These are phyloP conservation scores for Pythium monospermum DNA, from an alignment of 352 stramenopile species.

Conservation along the genomic window DNA sequence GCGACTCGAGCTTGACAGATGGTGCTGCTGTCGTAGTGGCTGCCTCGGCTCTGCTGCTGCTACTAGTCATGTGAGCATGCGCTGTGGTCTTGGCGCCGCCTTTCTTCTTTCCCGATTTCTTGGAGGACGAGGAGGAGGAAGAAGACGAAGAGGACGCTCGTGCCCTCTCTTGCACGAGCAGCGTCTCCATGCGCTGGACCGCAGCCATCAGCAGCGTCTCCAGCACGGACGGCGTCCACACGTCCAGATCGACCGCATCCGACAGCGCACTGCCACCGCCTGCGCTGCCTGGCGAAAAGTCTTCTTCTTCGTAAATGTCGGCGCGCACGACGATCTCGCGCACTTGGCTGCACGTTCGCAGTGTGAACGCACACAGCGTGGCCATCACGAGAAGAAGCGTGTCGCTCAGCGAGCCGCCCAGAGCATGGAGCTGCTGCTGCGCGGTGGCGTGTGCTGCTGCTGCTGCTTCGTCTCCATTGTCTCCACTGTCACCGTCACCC, in stretches of 20 bases:
- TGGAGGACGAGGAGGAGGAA: too few species aligned
- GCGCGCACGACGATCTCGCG: conserved; percentile 83
- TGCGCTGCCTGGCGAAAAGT: conserved; percentile 78
- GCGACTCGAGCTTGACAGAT: conserved; percentile 30
- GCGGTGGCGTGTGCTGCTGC: too few species aligned
- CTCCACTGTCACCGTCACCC: conserved; percentile 19
- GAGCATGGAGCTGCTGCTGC: conserved; percentile 15
- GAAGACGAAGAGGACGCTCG: too few species aligned
- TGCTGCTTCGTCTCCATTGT: too few species aligned
- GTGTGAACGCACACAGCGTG: conserved; percentile 48
- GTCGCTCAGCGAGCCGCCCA: conserved; percentile 25
- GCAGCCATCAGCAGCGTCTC: conserved; percentile 34
- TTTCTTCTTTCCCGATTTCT: conserved; percentile 58
- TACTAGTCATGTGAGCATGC: conserved; percentile 13
- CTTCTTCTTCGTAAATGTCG: conserved; percentile 96
- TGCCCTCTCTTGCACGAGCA: conserved; percentile 39
- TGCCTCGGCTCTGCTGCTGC: not conserved
- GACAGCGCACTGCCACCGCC: conserved; percentile 44
- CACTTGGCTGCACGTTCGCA: conserved; percentile 78
- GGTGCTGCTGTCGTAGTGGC: conserved; percentile 3
- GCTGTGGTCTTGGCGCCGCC: conserved; percentile 32
- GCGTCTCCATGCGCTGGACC: conserved; percentile 39
- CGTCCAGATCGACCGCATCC: conserved; percentile 10
- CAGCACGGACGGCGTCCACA: conserved; percentile 32
- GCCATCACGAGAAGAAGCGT: conserved; percentile 74